Evolutionary conservation across 257 asterid genomes (phyloP), one percentile per base, ranked within the genome.

Genomic region (Salvia miltiorrhiza): DNA sequence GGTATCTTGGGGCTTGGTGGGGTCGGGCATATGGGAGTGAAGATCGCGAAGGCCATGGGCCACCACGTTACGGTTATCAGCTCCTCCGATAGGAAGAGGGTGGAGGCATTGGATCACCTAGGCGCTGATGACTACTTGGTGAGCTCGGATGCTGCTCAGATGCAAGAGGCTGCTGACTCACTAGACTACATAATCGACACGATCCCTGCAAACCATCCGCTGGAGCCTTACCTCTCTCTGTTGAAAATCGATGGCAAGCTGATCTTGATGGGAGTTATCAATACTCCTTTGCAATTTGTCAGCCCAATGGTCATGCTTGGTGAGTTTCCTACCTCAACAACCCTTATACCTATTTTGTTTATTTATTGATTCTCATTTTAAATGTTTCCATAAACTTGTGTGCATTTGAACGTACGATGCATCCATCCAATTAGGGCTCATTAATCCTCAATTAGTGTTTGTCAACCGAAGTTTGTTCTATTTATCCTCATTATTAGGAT

Each of bases 11-110:
- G 99, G 32, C 95, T 93, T 0, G 97, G 99, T 20, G 99, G 99
- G 1, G 99, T 93, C 20, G 99, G 99, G 7, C 99, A 93, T 53
- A 90, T 93, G 97, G 99, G 97, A 11, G 99, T 93, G 61, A 90
- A 83, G 71, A 83, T 93, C 45, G 99, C 97, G 0, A 93, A 93
- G 74, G 97, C 96, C 30, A 81, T 93, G 90, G 95, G 95, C 11
- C 98, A 93, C 63, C 98, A 93, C 37, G 76, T 93, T 2, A 88
- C 95, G 0, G 95, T 90, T 20, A 87, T 93, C 35, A 93, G 98
- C 86, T 93, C 99, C 4, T 93, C 99, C 0, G 55, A 82, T 14
- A 88, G 72, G 82, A 93, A 93, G 75, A 78, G 84, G 61, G 90
- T 68, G 4, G 99, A 93, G 65, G 99, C 99, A 0, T 17, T 90